Evolutionary conservation across 352 stramenopile genomes (phyloP).

Genomic region (Pythium aphanidermatum): DNA sequence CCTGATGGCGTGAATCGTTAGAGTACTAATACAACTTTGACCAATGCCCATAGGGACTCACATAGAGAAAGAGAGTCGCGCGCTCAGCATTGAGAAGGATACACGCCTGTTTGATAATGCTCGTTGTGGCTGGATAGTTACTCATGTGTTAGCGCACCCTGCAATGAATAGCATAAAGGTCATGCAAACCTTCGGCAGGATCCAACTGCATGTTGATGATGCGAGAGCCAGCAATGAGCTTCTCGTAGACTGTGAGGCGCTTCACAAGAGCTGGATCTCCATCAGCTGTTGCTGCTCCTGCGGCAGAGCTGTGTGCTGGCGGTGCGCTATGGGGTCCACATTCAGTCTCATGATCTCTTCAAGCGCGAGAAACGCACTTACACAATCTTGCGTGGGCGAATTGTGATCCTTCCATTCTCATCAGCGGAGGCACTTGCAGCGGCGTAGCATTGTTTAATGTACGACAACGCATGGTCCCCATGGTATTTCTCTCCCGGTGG

Average conservation of each 20-base stretch:
- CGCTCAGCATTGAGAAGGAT: slow-evolving; percentile 85
- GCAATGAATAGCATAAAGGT: slow-evolving; percentile 30
- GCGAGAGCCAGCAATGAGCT: slow-evolving; percentile 70
- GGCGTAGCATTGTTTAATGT: slow-evolving; percentile 87
- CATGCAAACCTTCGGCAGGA: slow-evolving; percentile 49
- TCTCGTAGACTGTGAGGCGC: slow-evolving; percentile 62
- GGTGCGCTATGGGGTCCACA: neutral
- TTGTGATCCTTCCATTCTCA: slow-evolving; percentile 73
- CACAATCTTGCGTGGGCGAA: slow-evolving; percentile 62
- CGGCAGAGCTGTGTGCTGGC: neutral
- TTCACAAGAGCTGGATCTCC: slow-evolving; percentile 43
- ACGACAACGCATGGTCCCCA: slow-evolving; percentile 67
- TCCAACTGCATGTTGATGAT: slow-evolving; percentile 77
- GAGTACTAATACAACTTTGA: too few relatives aligned
- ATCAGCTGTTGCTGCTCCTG: neutral
- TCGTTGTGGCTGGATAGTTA: slow-evolving; percentile 75
- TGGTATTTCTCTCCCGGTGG: slow-evolving; percentile 62
- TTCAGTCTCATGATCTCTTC: slow-evolving; percentile 45
- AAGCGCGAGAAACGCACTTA: slow-evolving; percentile 15
- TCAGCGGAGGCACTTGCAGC: slow-evolving; percentile 76
- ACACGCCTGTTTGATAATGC: slow-evolving; percentile 85
- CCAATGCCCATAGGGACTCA: slow-evolving; percentile 16
- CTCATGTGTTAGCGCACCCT: slow-evolving; percentile 81
- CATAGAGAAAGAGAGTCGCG: slow-evolving; percentile 87
- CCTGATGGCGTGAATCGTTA: too few relatives aligned